These are phyloP conservation scores for Epicoccum nigrum DNA, from an alignment of 2,329 filamentous ascomycete species.

Conservation along the genomic window DNA sequence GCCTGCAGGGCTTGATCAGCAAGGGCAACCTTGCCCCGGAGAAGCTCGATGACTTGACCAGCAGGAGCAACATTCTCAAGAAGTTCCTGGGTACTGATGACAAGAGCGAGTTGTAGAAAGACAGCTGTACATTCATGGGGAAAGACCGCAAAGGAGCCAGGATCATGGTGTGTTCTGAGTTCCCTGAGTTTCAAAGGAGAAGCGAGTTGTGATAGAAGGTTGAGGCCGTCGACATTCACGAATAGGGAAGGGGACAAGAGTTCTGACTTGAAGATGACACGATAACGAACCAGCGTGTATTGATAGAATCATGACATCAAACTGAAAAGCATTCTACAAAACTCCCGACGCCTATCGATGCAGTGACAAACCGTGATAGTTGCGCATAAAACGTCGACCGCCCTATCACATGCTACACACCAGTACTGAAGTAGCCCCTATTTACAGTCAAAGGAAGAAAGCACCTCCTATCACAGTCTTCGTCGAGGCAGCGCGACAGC, in stretches of 20 bases:
- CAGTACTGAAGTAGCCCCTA: too few species aligned
- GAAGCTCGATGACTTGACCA: slow-evolving; percentile 87
- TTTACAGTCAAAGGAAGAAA: too few species aligned
- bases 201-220: slow-evolving; percentile 1
- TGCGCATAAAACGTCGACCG: too few species aligned
- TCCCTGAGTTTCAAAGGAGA: background rate
- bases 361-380: background rate
- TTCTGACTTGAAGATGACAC: background rate
- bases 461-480: too few species aligned
- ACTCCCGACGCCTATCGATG: slow-evolving; percentile 10
- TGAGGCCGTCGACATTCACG: background rate
- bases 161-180: background rate
- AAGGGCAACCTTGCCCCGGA: slow-evolving; percentile 84
- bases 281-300: slow-evolving; percentile 11
- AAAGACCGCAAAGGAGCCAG: background rate
- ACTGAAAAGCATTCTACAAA: slow-evolving; percentile 6
- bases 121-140: background rate
- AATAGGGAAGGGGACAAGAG: background rate
- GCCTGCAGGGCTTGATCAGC: slow-evolving; percentile 78
- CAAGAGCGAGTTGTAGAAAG: slow-evolving; percentile 73
- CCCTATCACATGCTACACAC: too few species aligned
- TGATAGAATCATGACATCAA: slow-evolving; percentile 9
- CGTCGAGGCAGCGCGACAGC: too few species aligned
- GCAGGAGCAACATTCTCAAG: slow-evolving; percentile 85
- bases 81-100: slow-evolving; percentile 69